Percentiles rank a stretch among this genome's conserved stretches.
These are phyloP conservation scores for Penicillium sp. DNA, from an alignment of 2,329 filamentous ascomycete species.

Conservation along the genomic window DNA sequence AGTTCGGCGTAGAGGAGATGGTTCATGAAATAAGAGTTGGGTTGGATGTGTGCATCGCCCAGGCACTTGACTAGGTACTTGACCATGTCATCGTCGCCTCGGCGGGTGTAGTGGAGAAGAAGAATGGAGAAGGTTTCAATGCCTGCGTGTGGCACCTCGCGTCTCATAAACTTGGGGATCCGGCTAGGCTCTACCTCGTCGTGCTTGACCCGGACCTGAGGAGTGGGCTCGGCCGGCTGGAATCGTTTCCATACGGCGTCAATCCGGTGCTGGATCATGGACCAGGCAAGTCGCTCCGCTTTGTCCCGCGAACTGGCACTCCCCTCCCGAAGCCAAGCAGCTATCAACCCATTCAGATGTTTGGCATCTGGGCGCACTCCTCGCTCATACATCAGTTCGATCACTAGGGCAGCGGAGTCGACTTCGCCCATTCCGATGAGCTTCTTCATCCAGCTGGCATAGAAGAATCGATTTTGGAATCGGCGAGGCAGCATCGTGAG, in stretches of 20 bases:
- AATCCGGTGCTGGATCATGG: slow-evolving; percentile 68
- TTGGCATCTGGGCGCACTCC: slow-evolving; percentile 65
- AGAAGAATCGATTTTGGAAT: slow-evolving; percentile 71
- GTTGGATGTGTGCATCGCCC: slow-evolving; percentile 58
- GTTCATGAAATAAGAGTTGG: slow-evolving; percentile 74
- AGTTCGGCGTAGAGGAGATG: slow-evolving; percentile 66
- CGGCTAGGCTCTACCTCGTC: slow-evolving; percentile 18
- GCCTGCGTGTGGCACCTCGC: slow-evolving; percentile 56
- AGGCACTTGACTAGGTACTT: slow-evolving; percentile 60
- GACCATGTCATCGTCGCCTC: slow-evolving; percentile 56
- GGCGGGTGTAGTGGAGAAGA: slow-evolving; percentile 65
- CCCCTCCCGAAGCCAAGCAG: slow-evolving; percentile 67
- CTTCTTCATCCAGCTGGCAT: slow-evolving; percentile 82
- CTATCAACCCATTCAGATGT: slow-evolving; percentile 77
- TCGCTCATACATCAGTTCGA: slow-evolving; percentile 68
- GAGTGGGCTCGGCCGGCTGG: slow-evolving; percentile 20
- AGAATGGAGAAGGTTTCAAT: slow-evolving; percentile 75
- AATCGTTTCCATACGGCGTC: slow-evolving; percentile 53
- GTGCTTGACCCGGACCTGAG: slow-evolving; percentile 28
- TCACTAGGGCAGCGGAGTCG: slow-evolving; percentile 65
- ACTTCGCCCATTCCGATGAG: slow-evolving; percentile 69
- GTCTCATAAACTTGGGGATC: slow-evolving; percentile 39
- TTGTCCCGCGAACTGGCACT: slow-evolving; percentile 52
- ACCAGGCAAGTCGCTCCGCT: slow-evolving; percentile 67
- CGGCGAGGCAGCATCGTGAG: slow-evolving; percentile 51